Evolutionary conservation across 1,139 yeast species (phyloP).

Genomic region (Scheffersomyces cryptocercus): DNA sequence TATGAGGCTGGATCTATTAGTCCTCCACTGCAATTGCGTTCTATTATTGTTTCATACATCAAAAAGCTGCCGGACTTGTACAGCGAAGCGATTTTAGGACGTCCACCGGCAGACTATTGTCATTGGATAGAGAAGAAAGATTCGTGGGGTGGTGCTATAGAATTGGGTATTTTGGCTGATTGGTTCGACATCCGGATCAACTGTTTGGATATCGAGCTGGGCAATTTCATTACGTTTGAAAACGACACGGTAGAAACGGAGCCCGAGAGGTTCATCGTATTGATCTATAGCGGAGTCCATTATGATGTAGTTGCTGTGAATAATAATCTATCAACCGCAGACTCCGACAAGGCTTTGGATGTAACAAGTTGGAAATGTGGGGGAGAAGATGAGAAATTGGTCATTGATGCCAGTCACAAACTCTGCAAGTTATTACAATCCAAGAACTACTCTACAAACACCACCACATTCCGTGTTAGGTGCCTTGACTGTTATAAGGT

Average conservation of each 20-base stretch:
- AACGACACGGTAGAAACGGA: slow-evolving; percentile 32
- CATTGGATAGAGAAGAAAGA: slow-evolving; percentile 62
- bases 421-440: slow-evolving; percentile 50
- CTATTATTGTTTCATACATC: slow-evolving; percentile 49
- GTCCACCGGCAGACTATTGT: slow-evolving; percentile 50
- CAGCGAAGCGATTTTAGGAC: slow-evolving; percentile 61
- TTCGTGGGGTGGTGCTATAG: slow-evolving; percentile 90
- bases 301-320: slow-evolving; percentile 63
- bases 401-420: slow-evolving; percentile 37
- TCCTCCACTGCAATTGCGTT: slow-evolving; percentile 45
- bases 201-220: slow-evolving; percentile 70
- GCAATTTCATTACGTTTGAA: slow-evolving; percentile 56
- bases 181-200: slow-evolving; percentile 55
- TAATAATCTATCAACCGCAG: slow-evolving; percentile 22
- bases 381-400: slow-evolving; percentile 24
- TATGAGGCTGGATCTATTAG: slow-evolving; percentile 10
- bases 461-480: slow-evolving; percentile 57
- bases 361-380: slow-evolving; percentile 29
- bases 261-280: slow-evolving; percentile 44
- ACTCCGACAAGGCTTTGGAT: slow-evolving; percentile 29
- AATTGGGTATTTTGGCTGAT: slow-evolving; percentile 63
- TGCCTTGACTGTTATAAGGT: slow-evolving; percentile 58
- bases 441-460: slow-evolving; percentile 66
- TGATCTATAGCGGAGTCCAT: slow-evolving; percentile 74
- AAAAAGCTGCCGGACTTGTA: slow-evolving; percentile 44